Base-by-base conservation (phyloP, 352 stramenopile genomes). In the Globisporangium cederbergense region DNA sequence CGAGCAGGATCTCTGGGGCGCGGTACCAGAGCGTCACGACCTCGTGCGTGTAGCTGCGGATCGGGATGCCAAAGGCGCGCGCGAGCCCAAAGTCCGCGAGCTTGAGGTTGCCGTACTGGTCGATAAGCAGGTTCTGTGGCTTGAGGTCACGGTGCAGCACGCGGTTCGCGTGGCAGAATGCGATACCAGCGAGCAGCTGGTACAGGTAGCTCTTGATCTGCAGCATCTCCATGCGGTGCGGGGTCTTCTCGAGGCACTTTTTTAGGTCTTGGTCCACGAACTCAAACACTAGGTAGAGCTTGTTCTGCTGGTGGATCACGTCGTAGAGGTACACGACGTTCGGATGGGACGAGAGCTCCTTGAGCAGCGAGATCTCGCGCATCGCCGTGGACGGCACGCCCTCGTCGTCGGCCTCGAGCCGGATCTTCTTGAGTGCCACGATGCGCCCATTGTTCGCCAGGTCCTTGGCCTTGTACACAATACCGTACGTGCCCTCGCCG, bases 111-210 rank as follows among this genome's bases (percentile, higher is more conserved):
- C 89, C 83, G 60, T 96, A 81, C 52, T 83, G 67, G 61, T 97
- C 86, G 58, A 98, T 88, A 32, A 97, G 85, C 61, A 98, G 69
- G 76, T 99, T 99, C 72, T 99, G 96, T 20, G 97, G 96, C 79
- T 99, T 99, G 68, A 99, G 83, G 72, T 99, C 97, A 40, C 97
- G 89, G 76, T 99, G 97, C 40, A 99, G 77, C 60, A 99, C 96
- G 46, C 96, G 88, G 71, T 98, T 96, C 40, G 88, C 87, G 79
- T 99, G 97, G 77, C 97, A 99, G 68, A 95, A 98, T 53, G 91
- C 90, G 22, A 99, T 86, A 20, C 86, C 86, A 1, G 83, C 81
- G 47, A 95, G 61, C 14, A 95, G 51, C 63, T 95, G 86, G 64
- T 93, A 93, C 57, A 96, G 58, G 56, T 88, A 96, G 56, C 83